Percentiles rank a stretch among this genome's conserved stretches.
Conservation (phyloP, 208 protist genomes). For the Leishmania amazonensis region DNA sequence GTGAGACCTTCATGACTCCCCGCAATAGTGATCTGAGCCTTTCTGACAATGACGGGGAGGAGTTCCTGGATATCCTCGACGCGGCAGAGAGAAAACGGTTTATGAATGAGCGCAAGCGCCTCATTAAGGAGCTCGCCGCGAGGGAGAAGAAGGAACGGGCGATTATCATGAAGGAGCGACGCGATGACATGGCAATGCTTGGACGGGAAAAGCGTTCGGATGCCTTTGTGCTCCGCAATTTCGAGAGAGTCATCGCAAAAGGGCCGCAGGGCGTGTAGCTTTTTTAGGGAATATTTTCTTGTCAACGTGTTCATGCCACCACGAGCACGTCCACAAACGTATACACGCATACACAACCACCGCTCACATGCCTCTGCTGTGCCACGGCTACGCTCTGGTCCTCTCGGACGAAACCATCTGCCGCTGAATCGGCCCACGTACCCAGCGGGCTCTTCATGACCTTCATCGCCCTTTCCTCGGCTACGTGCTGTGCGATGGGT, state of each 20-base stretch:
- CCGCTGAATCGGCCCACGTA: too few species aligned
- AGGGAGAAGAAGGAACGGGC: conserved; percentile 46
- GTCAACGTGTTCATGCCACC: neutral
- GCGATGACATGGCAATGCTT: conserved; percentile 38
- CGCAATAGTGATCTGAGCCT: neutral
- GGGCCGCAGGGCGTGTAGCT: conserved; percentile 8
- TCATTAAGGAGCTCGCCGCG: conserved; percentile 34
- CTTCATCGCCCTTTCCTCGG: neutral
- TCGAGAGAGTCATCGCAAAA: conserved; percentile 13
- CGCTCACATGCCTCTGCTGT: neutral
- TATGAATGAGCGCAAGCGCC: conserved; percentile 39
- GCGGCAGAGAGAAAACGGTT: conserved; percentile 34
- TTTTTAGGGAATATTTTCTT: neutral
- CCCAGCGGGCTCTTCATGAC: too few species aligned
- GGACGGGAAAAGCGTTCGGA: conserved; percentile 25
- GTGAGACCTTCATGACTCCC: neutral
- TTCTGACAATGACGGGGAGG: conserved; percentile 14
- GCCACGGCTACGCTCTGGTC: neutral
- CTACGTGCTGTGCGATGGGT: too few species aligned
- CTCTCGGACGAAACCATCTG: too few species aligned
- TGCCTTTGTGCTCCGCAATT: conserved; percentile 16
- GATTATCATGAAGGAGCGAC: conserved; percentile 27
- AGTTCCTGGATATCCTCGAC: conserved; percentile 24
- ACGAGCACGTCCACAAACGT: neutral
- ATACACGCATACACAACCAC: neutral